Evolutionary conservation across 2,329 filamentous ascomycete genomes (phyloP), one percentile per base, ranked within the genome.

Genomic region (Fusarium protoensiforme): DNA sequence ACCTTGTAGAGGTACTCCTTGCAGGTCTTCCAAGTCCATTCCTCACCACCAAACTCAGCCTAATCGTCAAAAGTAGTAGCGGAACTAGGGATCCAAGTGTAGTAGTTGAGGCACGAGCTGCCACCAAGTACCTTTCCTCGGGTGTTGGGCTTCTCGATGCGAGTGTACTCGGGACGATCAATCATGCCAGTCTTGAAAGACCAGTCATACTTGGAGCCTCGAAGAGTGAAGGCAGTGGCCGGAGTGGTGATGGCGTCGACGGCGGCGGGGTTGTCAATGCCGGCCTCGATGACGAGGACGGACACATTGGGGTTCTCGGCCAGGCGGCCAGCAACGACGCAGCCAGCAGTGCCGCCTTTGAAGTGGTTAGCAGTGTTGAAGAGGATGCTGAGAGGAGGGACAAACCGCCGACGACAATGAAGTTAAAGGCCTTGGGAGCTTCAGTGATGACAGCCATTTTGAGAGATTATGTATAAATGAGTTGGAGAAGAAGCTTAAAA

Each of bases 1-100:
- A 56, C 67, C 82, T 90, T 90, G 71, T 85, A 83, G 8, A 91
- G 81, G 71, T 90, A 91, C 9, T 84, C 81, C 4, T 85, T 81
- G 41, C 83, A 81, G 10, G 78, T 81, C 2, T 89, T 58, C 71
- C 72, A 91, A 0, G 82, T 90, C 90, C 90, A 92, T 56, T 88
- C 85, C 74, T 93, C 90, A 7, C 93, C 93, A 57, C 93, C 92
- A 36, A 88, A 88, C 80, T 93, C 93, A n/a, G 90, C 90, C 85
- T 92, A 89, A 22, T 92, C 91, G 78, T 95, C 87, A 73, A 89
- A 92, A 0, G 89, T 91, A 4, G 84, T 83, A 62, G 86, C 86
- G 64, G 85, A 87, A 2, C 90, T 90, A 1, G 86, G 88, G 7
- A 90, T 84, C 90, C 90, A 92, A 16, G 89, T 91, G 79, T 88